Conservation (phyloP, 2,329 filamentous ascomycete species). For the Hirsutella thompsonii region DNA sequence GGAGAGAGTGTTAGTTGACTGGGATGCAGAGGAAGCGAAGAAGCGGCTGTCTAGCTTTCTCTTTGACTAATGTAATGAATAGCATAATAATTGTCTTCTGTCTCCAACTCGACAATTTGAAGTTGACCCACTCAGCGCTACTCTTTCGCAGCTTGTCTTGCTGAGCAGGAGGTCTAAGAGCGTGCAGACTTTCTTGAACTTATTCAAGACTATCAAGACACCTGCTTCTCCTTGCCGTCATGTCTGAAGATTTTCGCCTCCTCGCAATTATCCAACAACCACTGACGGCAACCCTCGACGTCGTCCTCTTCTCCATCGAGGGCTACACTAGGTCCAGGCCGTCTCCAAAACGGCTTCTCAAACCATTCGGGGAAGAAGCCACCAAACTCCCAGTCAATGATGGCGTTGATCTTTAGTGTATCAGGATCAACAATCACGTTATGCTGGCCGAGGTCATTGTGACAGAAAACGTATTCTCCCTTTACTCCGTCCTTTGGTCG, state of each 20-base stretch:
- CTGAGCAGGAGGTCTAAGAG: no score
- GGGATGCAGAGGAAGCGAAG: conserved; percentile 10
- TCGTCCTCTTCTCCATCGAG: conserved; percentile 5
- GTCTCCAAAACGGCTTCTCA: conserved; percentile 7
- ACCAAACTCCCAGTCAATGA: conserved; percentile 22
- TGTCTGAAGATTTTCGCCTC: conserved; percentile 2
- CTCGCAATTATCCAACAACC: conserved; percentile 1
- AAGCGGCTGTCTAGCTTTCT: conserved; percentile 5
- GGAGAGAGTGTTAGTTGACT: conserved; percentile 12
- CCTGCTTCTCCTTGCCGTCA: no score
- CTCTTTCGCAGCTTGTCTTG: no score
- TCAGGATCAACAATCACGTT: conserved; percentile 7
- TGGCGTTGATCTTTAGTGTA: conserved; percentile 16
- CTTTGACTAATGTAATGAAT: conserved; percentile 8
- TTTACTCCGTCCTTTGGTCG: neutral
- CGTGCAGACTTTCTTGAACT: no score
- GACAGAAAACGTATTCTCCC: conserved; percentile 7
- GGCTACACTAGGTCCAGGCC: conserved; percentile 4
- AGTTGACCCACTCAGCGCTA: no score
- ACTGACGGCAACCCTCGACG: conserved; percentile 3
- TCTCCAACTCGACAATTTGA: no score
- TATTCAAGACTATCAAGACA: no score
- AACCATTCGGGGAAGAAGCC: conserved; percentile 16
- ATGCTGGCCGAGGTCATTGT: conserved; percentile 5
- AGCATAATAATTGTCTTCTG: no score